Conservation (phyloP, 78 protist genomes). For the Planoprotostelium fungivorum region DNA sequence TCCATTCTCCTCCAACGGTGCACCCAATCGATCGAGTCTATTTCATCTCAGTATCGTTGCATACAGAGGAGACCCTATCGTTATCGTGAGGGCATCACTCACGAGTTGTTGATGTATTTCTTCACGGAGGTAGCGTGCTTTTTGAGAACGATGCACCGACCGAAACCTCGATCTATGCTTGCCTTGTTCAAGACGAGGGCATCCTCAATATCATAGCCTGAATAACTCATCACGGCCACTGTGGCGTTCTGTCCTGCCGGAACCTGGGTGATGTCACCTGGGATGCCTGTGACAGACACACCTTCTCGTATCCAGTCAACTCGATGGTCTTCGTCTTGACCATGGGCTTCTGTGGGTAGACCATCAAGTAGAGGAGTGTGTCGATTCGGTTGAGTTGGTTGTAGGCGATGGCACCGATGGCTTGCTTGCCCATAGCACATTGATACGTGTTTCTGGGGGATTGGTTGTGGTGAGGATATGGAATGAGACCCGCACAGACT, state of each 20-base stretch:
- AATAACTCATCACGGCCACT: constrained; percentile 97
- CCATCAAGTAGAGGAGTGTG: constrained; percentile 87
- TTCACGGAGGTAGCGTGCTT: constrained; percentile 51
- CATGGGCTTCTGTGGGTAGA: constrained; percentile 96
- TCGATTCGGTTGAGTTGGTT: constrained; percentile 97
- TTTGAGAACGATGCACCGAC: constrained; percentile 89
- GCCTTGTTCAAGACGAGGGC: constrained; percentile 96
- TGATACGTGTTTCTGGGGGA: constrained; percentile 99
- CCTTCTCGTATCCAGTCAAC: constrained; percentile 67
- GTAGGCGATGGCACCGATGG: constrained; percentile 97
- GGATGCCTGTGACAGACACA: background rate
- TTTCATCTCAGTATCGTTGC: background rate
- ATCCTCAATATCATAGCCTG: constrained; percentile 99
- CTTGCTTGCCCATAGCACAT: constrained; percentile 99
- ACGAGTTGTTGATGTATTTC: constrained; percentile 35
- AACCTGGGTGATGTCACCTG: constrained; percentile 24
- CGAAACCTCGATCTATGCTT: constrained; percentile 95
- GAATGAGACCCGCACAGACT: constrained; percentile 91
- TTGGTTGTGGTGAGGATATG: constrained; percentile 99
- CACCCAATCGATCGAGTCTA: background rate
- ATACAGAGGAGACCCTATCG: background rate
- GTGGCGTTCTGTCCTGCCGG: constrained; percentile 97
- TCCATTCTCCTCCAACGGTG: background rate
- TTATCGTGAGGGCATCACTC: background rate
- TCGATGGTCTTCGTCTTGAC: constrained; percentile 88